Evolutionary conservation across 2,329 filamentous ascomycete species (phyloP), one percentile per base, ranked within the genome.

Genomic region (Emmonsiellopsis sp.): DNA sequence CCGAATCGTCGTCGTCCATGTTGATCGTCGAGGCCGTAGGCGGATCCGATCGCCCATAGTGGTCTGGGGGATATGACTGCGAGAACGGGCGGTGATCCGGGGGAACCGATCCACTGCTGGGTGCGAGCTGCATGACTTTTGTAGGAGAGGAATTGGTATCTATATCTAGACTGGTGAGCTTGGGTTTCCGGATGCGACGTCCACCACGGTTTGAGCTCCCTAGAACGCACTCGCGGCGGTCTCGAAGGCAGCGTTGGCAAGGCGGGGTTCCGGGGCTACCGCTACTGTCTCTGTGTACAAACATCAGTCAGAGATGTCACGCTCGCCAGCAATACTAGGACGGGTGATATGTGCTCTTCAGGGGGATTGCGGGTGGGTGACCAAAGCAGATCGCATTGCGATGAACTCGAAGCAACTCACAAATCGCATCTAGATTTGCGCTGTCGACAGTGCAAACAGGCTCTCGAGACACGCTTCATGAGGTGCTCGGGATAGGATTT

Each of bases 121-220:
- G 53, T 47, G 63, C 60, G 34, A 58, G 39, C 51, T 67, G 59
- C 9, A 63, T 61, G 42, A 64, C 58, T 43, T 64, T 65, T 31
- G 58, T 62, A 5, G 61, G 54, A 2, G 64, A 55, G 6, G 57
- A 36, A 44, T 58, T 62, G 17, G 55, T 55, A 33, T 61, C 57
- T 1, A 65, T 63, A 2, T 65, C 67, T 42, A 68, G 63, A 39
- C 65, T 63, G 49, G 68, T 66, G 46, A 68, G 67, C 57, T 68
- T 73, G 61, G 78, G 79, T 61, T 79, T 80, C 51, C 79, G 75
- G 54, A 82, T 74, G 46, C 80, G 74, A 53, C 79, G 73, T 11
- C 80, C 80, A 45, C 80, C 80, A 52, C 80, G 76, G 61, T 82
- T 82, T 47, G 78, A 81, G 44, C 77, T 76, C 6, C 79, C 80